These are phyloP conservation scores for Pyrenopolyporus hunteri DNA, from an alignment of 495 filamentous ascomycete species.

Conservation along the genomic window DNA sequence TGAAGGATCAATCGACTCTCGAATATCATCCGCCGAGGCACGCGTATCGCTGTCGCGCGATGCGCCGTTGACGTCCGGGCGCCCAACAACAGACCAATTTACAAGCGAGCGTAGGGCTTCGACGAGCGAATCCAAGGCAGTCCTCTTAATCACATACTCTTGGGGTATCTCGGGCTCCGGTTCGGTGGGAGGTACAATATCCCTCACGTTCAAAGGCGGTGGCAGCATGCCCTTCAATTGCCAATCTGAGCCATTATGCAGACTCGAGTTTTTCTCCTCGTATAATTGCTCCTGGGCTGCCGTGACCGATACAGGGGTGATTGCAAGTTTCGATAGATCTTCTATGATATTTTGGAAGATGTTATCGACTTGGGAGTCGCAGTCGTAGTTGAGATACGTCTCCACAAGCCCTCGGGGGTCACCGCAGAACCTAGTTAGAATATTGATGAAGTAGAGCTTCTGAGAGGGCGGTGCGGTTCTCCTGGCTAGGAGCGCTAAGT, in stretches of 20 bases:
- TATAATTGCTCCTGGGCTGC: conserved; percentile 81
- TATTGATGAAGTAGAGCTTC: conserved; percentile 87
- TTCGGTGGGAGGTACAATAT: conserved; percentile 65
- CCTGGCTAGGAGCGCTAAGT: conserved; percentile 89
- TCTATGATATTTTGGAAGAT: conserved; percentile 96
- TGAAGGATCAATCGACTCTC: conserved; percentile 79
- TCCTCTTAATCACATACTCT: conserved; percentile 86
- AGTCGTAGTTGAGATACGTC: conserved; percentile 98
- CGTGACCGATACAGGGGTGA: conserved; percentile 73
- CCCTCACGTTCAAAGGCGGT: conserved; percentile 80
- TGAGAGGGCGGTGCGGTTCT: conserved; percentile 85
- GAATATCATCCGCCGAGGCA: conserved; percentile 73
- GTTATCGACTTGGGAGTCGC: conserved; percentile 92
- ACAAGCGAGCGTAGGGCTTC: conserved; percentile 87
- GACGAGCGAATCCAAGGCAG: conserved; percentile 85
- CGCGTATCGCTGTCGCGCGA: conserved; percentile 61
- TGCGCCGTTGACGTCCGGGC: conserved; percentile 62
- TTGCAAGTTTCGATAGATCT: conserved; percentile 84
- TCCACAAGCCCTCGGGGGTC: conserved; percentile 92
- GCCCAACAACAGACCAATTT: conserved; percentile 75
- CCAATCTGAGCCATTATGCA: conserved; percentile 70
- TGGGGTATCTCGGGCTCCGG: conserved; percentile 72
- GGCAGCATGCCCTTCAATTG: conserved; percentile 82
- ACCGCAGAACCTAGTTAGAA: conserved; percentile 80
- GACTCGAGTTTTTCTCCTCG: conserved; percentile 74